These are phyloP conservation scores for Boletellus deceptivus DNA, from an alignment of 1,284 basidiomycete species.

Conservation along the genomic window DNA sequence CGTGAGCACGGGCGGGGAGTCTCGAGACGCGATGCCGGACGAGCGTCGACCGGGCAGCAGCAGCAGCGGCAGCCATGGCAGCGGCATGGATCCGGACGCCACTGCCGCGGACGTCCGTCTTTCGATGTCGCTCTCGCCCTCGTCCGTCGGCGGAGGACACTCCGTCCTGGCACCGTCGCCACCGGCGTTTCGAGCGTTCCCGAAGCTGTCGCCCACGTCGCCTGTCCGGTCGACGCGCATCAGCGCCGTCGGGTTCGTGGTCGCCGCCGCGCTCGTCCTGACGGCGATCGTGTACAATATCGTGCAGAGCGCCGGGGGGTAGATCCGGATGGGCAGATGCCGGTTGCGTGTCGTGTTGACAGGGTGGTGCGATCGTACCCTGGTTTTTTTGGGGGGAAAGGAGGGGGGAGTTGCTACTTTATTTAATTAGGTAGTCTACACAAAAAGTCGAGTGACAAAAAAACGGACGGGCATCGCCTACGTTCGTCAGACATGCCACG, in stretches of 20 bases:
- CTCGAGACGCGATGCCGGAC: not conserved
- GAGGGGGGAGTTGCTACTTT: no score
- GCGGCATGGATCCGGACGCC: not conserved
- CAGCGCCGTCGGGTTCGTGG: conserved; percentile 7
- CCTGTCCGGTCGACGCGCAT: conserved; percentile 12
- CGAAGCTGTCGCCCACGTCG: conserved; percentile 9
- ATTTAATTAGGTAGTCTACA: no score
- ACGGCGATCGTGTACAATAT: conserved; percentile 22
- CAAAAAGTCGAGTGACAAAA: no score
- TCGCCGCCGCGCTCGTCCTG: conserved; percentile 14
- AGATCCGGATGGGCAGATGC: no score
- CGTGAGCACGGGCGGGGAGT: not conserved
- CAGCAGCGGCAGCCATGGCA: not conserved
- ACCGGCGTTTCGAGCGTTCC: conserved; percentile 12
- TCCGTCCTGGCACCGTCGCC: no score
- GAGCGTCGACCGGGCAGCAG: not conserved
- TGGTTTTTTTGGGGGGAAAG: no score
- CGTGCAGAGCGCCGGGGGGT: conserved; percentile 1
- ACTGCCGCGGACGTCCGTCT: conserved; percentile 7
- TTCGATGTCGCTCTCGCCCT: not conserved
- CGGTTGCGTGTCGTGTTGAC: no score
- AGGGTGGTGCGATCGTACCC: no score
- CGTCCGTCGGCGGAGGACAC: not conserved
- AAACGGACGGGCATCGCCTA: no score
- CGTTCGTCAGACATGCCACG: no score